Evolutionary conservation across 2,329 filamentous ascomycete genomes (phyloP), one percentile per base, ranked within the genome.

Genomic region (Verticillium dahliae): DNA sequence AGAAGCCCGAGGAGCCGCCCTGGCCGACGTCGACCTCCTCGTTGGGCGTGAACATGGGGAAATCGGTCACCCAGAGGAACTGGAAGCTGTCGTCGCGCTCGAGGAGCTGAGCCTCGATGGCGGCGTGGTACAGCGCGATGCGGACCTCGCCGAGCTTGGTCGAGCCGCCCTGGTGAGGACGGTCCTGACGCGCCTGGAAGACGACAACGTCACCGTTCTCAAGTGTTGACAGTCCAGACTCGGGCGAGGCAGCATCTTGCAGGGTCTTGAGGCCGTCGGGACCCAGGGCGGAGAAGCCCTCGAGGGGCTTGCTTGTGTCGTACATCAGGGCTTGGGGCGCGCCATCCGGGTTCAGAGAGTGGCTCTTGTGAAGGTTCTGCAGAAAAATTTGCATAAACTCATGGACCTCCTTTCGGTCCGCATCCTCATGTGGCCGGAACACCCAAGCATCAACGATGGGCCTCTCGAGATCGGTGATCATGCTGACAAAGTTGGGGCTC

Each of bases 31-130:
- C 77, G 59, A 82, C 77, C 9, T 76, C 75, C 58, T 84, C 86
- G 59, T 83, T 83, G 0, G 89, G 91, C 1, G 92, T 92, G 77
- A 99, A 99, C 69, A 99, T 86, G 13, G 95, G 95, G 71, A 99
- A 99, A 63, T 94, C 87, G 1, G 84, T 89, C 13, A 99, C 84
- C 95, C 95, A 99, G 61, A 90, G 82, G 74, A 93, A 94, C 62
- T 80, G 80, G 76, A 85, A 92, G 62, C 70, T 80, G 69, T 63
- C 66, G 38, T 79, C 76, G 1, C 69, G 74, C 3, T 74, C 67
- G 41, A 91, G 77, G 37, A 90, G 77, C 0, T 79, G 82, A 33
- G 83, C 75, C n/a, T 85, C 81, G 0, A 93, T 83, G 2, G 91
- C 89, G 9, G 82, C 78, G 62, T 86, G 85, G 77, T 92, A 88